Evolutionary conservation across 306 rosid genomes (phyloP).

Genomic region (Begonia fuchsioides): DNA sequence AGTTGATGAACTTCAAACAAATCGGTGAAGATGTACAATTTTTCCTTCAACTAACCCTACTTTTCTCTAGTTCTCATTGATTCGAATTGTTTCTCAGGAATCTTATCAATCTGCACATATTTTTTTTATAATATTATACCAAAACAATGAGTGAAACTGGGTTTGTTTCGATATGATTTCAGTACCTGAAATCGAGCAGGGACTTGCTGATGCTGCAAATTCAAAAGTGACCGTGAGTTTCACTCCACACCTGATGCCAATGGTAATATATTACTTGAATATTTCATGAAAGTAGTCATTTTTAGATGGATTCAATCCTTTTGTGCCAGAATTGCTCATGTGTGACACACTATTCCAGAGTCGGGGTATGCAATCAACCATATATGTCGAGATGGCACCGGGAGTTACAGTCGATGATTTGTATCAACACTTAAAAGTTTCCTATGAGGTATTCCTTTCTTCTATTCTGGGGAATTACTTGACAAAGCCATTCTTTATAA

Average conservation of each 20-base stretch:
- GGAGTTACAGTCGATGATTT: conserved; percentile 59
- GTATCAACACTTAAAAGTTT: conserved; percentile 42
- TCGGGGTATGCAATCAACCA: conserved; percentile 95
- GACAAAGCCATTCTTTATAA: too few relatives aligned
- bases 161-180: conserved; percentile 13
- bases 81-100: too few relatives aligned
- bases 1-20: too few relatives aligned
- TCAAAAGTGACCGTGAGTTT: conserved; percentile 74
- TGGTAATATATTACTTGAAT: conserved; percentile 32
- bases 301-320: not conserved
- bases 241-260: conserved; percentile 90
- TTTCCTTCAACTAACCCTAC: too few relatives aligned
- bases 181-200: conserved; percentile 95
- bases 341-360: conserved; percentile 22
- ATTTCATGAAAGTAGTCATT: not conserved
- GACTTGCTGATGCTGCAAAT: conserved; percentile 63
- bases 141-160: too few relatives aligned
- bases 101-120: too few relatives aligned
- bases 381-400: conserved; percentile 78
- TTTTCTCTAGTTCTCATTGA: too few relatives aligned
- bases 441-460: conserved; percentile 45
- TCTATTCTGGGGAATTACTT: conserved; percentile 3
- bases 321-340: not conserved
- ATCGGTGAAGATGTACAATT: too few relatives aligned
- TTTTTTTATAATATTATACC: too few relatives aligned